Evolutionary conservation across 495 filamentous ascomycete genomes (phyloP).

Genomic region (Tuber umbilicatum): DNA sequence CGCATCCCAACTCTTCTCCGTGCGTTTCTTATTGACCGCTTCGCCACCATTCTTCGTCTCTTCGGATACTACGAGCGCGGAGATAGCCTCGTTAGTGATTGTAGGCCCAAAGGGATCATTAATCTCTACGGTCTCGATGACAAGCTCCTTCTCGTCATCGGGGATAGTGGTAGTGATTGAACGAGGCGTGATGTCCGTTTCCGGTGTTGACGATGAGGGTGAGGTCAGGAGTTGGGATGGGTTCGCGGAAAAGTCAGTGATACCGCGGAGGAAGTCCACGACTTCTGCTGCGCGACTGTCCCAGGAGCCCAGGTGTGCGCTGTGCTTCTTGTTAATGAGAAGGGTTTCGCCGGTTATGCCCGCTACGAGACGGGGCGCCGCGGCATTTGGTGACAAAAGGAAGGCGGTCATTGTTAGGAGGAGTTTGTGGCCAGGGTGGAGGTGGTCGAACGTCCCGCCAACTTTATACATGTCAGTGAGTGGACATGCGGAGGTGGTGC

Average conservation of each 20-base stretch:
- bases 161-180: constrained; percentile 17
- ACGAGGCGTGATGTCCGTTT: constrained; percentile 22
- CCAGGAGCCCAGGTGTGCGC: constrained; percentile 73
- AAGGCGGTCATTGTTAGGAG: constrained; percentile 79
- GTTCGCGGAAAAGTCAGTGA: constrained; percentile 51
- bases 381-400: constrained; percentile 50
- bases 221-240: constrained; percentile 19
- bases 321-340: constrained; percentile 79
- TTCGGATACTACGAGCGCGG: constrained; percentile 76
- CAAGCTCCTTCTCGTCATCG: constrained; percentile 28
- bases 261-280: constrained; percentile 62
- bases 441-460: constrained; percentile 93
- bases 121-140: constrained; percentile 71
- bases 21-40: constrained; percentile 73
- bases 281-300: constrained; percentile 60
- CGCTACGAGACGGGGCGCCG: constrained; percentile 57
- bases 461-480: constrained; percentile 43
- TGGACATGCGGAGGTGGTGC: constrained; percentile 4
- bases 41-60: constrained; percentile 80
- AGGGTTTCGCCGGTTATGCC: constrained; percentile 85
- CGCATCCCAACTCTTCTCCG: constrained; percentile 66
- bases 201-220: constrained; percentile 11
- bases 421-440: constrained; percentile 93
- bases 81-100: constrained; percentile 70
- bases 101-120: constrained; percentile 88